Percentiles rank a stretch among this genome's conserved stretches.
These are phyloP conservation scores for Abrus precatorius DNA, from an alignment of 306 rosid species.

Conservation along the genomic window DNA sequence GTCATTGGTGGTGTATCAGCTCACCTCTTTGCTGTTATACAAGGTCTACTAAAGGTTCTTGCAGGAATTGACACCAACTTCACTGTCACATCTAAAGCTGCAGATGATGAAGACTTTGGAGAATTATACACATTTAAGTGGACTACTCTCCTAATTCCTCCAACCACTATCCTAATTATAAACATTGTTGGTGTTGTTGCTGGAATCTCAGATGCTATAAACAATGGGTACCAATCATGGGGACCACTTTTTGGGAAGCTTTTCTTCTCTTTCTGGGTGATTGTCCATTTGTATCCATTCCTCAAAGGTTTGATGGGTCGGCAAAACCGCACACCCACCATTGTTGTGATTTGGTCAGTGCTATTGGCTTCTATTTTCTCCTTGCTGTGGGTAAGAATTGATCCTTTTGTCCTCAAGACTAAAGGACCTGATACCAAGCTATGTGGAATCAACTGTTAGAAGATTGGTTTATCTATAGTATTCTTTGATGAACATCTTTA, in stretches of 20 bases:
- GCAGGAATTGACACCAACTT: conserved; percentile 87
- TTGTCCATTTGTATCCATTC: conserved; percentile 91
- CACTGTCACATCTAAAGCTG: conserved; percentile 81
- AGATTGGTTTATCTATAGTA: conserved; percentile 31
- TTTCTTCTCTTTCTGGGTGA: conserved; percentile 92
- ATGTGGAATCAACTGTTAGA: conserved; percentile 88
- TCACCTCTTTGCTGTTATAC: conserved; percentile 84
- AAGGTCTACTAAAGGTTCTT: conserved; percentile 84
- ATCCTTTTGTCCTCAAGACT: conserved; percentile 81
- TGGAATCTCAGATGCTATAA: conserved; percentile 90
- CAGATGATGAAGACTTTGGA: conserved; percentile 87
- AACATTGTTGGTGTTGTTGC: conserved; percentile 92
- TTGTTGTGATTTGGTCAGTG: conserved; percentile 91
- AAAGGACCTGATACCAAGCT: conserved; percentile 82
- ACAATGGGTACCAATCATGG: conserved; percentile 87
- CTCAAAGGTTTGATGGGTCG: conserved; percentile 94
- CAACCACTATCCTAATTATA: conserved; percentile 82
- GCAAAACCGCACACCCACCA: conserved; percentile 92
- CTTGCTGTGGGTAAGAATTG: conserved; percentile 90
- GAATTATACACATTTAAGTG: conserved; percentile 80
- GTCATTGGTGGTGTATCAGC: conserved; percentile 96
- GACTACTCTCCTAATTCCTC: conserved; percentile 90
- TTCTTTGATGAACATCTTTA: conserved; percentile 54
- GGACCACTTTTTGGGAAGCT: conserved; percentile 93
- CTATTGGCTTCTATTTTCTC: conserved; percentile 93